Percentiles rank a stretch among this genome's conserved stretches.
Evolutionary conservation across 1,139 yeast species (phyloP).

Genomic region (Blastobotrys buckinghamii): DNA sequence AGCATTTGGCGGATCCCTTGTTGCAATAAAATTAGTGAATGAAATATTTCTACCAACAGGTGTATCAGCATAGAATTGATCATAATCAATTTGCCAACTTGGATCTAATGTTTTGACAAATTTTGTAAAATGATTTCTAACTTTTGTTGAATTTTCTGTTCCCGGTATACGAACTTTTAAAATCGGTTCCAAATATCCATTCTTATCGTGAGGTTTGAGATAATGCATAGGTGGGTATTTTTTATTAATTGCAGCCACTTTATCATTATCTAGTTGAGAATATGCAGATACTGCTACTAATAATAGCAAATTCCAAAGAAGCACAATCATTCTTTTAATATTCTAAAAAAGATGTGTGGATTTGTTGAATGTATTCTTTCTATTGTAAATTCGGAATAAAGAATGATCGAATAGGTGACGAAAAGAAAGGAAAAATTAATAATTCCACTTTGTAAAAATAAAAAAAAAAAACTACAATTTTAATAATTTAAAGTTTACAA

Average conservation of each 20-base stretch:
- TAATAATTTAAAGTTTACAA: too few species aligned
- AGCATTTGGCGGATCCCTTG: constrained; percentile 26
- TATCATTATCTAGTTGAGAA: neutral
- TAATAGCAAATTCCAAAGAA: neutral
- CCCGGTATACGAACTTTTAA: constrained; percentile 42
- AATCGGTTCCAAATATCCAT: constrained; percentile 30
- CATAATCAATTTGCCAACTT: constrained; percentile 39
- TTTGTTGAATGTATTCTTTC: too few species aligned
- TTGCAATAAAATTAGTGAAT: constrained; percentile 44
- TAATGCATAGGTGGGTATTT: constrained; percentile 12
- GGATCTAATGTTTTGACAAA: constrained; percentile 23
- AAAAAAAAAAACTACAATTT: neutral
- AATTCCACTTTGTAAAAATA: neutral
- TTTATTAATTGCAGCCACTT: constrained; percentile 4
- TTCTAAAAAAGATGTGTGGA: too few species aligned
- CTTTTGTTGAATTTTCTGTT: constrained; percentile 35
- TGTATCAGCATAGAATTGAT: constrained; percentile 37
- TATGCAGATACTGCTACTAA: neutral
- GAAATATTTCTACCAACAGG: constrained; percentile 33
- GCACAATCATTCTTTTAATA: neutral
- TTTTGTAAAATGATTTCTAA: constrained; percentile 36
- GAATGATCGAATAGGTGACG: too few species aligned
- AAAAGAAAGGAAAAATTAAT: too few species aligned
- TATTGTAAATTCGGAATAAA: too few species aligned
- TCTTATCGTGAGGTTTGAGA: constrained; percentile 19